Evolutionary conservation across 1,139 yeast species (phyloP), one percentile per base, ranked within the genome.

Genomic region (Wickerhamomyces sp.): DNA sequence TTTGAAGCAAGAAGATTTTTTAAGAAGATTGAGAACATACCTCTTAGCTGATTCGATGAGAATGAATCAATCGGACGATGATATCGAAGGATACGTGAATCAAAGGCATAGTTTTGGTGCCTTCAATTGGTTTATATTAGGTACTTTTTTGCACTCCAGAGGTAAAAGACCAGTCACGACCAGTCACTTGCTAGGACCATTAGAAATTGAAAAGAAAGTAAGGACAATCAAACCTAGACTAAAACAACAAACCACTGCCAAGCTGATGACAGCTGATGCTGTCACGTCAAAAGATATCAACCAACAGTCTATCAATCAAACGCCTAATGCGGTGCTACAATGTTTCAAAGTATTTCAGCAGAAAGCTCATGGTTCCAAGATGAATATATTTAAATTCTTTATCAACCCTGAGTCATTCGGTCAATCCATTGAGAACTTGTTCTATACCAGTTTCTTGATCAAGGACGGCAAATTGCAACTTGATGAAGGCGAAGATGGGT

Each of bases 341-440:
- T 74, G 57, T 61, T 77, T 59, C 53, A 61, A 47, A 47, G 59
- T 45, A 45, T 67, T 66, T 31, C 52, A 31, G 32, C 54, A 42
- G 44, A 66, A 57, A 32, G 54, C 54, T 33, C 58, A 52, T 19
- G 55, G 57, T 2, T 51, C 55, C 8, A 71, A 69, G 2, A 66
- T 87, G 10, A 77, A 76, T 40, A 63, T 87, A 36, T 84, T 75
- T 52, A 64, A 68, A 41, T 80, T 84, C 47, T 72, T 86, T 40
- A 65, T 88, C 25, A 78, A 89, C 52, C 96, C 96, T 0, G 38
- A 60, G 8, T 80, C 91, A 6, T 89, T 82, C 58, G 68, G 83
- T 2, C 89, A 83, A 52, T 74, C 91, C 5, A 77, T 88, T 5
- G 96, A 89, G 53, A 87, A 86, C 52, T 61, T 89, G 46, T 89